These are phyloP conservation scores for Astrothelium macrocarpum DNA, from an alignment of 495 filamentous ascomycete species.

Conservation along the genomic window DNA sequence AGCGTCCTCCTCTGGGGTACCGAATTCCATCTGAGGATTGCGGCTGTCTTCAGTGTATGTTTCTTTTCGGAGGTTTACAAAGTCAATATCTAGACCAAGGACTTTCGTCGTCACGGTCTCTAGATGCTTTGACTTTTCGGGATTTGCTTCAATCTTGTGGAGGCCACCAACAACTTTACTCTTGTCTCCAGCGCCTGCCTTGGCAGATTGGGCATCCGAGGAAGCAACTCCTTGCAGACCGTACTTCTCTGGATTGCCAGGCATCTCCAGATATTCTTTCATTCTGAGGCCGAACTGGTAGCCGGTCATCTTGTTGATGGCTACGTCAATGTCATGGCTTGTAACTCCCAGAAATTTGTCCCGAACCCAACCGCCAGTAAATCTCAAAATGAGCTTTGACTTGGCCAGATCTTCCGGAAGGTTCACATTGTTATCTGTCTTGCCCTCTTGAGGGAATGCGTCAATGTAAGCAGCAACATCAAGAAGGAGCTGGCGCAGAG, in stretches of 20 bases:
- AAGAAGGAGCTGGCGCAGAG: constrained; percentile 59
- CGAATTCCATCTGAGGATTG: constrained; percentile 89
- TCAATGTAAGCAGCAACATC: constrained; percentile 64
- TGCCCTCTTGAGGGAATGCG: constrained; percentile 10
- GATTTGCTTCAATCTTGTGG: constrained; percentile 56
- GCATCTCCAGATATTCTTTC: constrained; percentile 44
- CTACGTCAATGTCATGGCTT: constrained; percentile 90
- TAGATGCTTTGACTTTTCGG: constrained; percentile 95
- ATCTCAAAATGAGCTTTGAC: constrained; percentile 52
- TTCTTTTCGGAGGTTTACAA: constrained; percentile 91
- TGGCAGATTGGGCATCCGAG: constrained; percentile 17
- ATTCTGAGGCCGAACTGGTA: constrained; percentile 63
- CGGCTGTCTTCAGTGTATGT: constrained; percentile 76
- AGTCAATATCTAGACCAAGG: constrained; percentile 80
- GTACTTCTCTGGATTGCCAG: constrained; percentile 35
- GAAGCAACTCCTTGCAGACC: constrained; percentile 24
- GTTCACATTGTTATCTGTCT: constrained; percentile 13
- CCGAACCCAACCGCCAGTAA: constrained; percentile 96
- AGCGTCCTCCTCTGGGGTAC: constrained; percentile 83
- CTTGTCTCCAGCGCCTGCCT: constrained; percentile 18
- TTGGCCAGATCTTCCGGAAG: constrained; percentile 37
- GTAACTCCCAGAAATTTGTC: constrained; percentile 79
- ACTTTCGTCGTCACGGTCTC: constrained; percentile 83
- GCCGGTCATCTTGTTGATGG: constrained; percentile 91
- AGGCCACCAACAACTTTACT: constrained; percentile 29